These are phyloP conservation scores for Fistulinella prunicolor DNA, from an alignment of 768 basidiomycete genomes.

Conservation along the genomic window DNA sequence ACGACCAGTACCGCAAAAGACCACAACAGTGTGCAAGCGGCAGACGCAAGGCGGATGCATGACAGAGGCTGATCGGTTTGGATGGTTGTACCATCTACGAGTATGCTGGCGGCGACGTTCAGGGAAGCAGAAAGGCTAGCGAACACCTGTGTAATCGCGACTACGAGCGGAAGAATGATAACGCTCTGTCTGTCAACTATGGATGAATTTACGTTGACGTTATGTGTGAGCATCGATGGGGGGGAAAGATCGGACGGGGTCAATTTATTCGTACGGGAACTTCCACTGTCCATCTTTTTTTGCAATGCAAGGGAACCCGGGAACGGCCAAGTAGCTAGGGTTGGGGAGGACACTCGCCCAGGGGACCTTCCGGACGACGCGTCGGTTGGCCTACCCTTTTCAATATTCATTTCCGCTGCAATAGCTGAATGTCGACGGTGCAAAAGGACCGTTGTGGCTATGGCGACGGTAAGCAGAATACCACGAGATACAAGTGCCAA, in stretches of 20 bases:
- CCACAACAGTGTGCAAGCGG: constrained; percentile 25
- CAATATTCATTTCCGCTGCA: constrained; percentile 1
- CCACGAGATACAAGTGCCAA: constrained; percentile 24
- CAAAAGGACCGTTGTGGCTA: constrained; percentile 6
- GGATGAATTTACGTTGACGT: not conserved
- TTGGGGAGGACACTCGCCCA: constrained; percentile 29
- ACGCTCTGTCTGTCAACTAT: not conserved
- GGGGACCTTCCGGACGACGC: constrained; percentile 4
- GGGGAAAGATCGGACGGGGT: not conserved
- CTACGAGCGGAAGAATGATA: constrained; percentile 7
- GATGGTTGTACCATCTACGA: not conserved
- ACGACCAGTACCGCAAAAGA: constrained; percentile 14
- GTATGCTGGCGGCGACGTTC: constrained; percentile 12
- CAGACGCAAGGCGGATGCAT: constrained; percentile 18
- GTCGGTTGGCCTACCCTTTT: constrained; percentile 11
- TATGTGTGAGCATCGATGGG: constrained; percentile 1
- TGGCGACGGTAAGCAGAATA: constrained; percentile 18
- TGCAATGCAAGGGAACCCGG: constrained; percentile 27
- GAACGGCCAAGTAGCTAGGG: constrained; percentile 32
- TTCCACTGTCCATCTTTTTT: not conserved
- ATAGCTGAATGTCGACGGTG: not conserved
- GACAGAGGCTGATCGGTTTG: not conserved
- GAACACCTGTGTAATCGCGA: constrained; percentile 20
- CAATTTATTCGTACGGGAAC: not conserved
- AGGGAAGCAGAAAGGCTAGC: constrained; percentile 26